Percentiles rank a stretch among this genome's conserved stretches.
These are phyloP conservation scores for Panaeolus papilionaceus DNA, from an alignment of 768 basidiomycete species.

Conservation along the genomic window DNA sequence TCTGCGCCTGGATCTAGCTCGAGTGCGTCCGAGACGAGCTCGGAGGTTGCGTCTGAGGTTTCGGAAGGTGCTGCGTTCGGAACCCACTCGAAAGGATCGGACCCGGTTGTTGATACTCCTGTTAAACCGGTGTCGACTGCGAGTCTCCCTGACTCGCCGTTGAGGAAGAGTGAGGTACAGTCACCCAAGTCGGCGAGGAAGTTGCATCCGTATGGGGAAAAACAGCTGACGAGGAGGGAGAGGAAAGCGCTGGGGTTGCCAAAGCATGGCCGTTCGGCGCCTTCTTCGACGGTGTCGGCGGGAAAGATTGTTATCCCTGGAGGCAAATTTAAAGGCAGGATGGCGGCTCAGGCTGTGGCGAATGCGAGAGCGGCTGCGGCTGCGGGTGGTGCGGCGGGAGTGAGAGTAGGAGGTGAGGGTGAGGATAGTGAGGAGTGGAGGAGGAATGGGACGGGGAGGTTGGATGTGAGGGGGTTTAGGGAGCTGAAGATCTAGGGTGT, in stretches of 20 bases:
- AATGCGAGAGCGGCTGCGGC: slow-evolving; percentile 29
- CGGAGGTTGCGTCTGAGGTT: slow-evolving; percentile 20
- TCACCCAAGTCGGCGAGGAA: slow-evolving; percentile 28
- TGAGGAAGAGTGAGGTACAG: slow-evolving; percentile 26
- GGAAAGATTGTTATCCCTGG: slow-evolving; percentile 77
- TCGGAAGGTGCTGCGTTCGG: slow-evolving; percentile 18
- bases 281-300: slow-evolving; percentile 35
- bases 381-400: slow-evolving; percentile 37
- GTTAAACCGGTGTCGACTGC: slow-evolving; percentile 1
- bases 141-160: slow-evolving; percentile 13
- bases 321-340: slow-evolving; percentile 47
- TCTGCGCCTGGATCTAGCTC: slow-evolving; percentile 28
- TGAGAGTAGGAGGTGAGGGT: slow-evolving; percentile 37
- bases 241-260: slow-evolving; percentile 74
- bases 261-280: slow-evolving; percentile 40
- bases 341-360: slow-evolving; percentile 28
- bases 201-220: slow-evolving; percentile 32
- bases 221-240: slow-evolving; percentile 67
- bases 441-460: slow-evolving; percentile 70
- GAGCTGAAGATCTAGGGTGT: slow-evolving; percentile 69
- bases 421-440: slow-evolving; percentile 61
- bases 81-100: neutral
- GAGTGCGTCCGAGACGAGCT: slow-evolving; percentile 24
- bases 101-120: slow-evolving; percentile 6
- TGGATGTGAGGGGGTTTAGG: slow-evolving; percentile 80